These are phyloP conservation scores for Myxozyma melibiosi DNA, from an alignment of 805 yeast genomes.

Conservation along the genomic window DNA sequence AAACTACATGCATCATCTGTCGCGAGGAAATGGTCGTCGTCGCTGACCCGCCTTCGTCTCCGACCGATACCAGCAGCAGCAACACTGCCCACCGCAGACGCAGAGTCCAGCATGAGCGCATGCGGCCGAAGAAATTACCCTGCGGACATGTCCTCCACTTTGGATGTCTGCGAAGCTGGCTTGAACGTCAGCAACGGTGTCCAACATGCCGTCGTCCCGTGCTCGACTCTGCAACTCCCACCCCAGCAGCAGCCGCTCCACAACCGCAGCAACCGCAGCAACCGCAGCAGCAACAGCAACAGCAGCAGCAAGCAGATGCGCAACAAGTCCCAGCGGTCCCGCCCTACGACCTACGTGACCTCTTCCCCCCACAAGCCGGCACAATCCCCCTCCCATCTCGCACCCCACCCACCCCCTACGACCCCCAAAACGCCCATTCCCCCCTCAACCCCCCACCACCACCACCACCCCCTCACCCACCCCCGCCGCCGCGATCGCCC, in stretches of 20 bases:
- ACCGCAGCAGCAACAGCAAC: background rate
- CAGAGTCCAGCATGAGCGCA: constrained; percentile 32
- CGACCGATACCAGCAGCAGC: no score
- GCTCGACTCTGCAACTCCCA: constrained; percentile 40
- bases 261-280: background rate
- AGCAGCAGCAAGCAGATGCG: constrained; percentile 2
- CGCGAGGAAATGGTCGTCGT: constrained; percentile 84
- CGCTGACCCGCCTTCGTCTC: background rate
- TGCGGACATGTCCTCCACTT: constrained; percentile 90
- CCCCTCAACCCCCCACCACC: background rate
- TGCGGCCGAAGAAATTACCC: constrained; percentile 68
- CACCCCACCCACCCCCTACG: background rate
- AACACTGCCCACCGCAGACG: background rate
- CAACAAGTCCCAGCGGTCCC: background rate
- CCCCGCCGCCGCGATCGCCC: constrained; percentile 6
- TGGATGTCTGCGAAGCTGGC: constrained; percentile 90
- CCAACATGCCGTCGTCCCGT: constrained; percentile 86
- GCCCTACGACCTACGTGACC: background rate
- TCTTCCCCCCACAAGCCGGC: background rate
- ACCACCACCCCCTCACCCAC: background rate
- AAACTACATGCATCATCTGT: constrained; percentile 71
- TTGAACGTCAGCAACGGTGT: constrained; percentile 88
- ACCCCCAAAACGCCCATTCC: no score
- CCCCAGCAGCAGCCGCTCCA: constrained; percentile 6
- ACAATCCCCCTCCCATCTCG: background rate